Conservation (phyloP, 2,329 filamentous ascomycete genomes). For the Apiospora koreana region DNA sequence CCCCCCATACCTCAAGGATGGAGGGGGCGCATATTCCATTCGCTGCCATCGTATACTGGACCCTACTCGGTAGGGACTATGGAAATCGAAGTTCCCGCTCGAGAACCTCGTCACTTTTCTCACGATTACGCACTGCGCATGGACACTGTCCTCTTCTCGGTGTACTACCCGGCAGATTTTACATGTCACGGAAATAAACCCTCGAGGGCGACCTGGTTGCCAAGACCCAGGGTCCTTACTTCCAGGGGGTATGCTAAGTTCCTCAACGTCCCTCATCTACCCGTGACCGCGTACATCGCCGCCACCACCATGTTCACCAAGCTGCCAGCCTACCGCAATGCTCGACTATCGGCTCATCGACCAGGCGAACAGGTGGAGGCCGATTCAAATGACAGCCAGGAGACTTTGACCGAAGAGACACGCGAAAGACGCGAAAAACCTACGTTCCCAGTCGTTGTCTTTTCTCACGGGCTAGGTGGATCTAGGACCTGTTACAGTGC, state of each 20-base stretch:
- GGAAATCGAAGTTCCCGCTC: constrained; percentile 64
- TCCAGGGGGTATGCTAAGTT: constrained; percentile 66
- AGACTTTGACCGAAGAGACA: constrained; percentile 18
- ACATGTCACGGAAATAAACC: constrained; percentile 43
- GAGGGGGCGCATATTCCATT: constrained; percentile 41
- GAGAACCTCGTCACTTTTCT: constrained; percentile 40
- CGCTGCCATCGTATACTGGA: constrained; percentile 63
- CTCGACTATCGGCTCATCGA: constrained; percentile 56
- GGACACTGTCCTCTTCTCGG: constrained; percentile 61
- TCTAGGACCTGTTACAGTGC: constrained; percentile 63
- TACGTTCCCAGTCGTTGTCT: constrained; percentile 62
- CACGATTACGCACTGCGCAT: constrained; percentile 41
- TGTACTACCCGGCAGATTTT: constrained; percentile 65
- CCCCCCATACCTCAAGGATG: constrained; percentile 22
- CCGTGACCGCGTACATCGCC: constrained; percentile 54
- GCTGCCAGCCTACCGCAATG: constrained; percentile 64
- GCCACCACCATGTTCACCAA: constrained; percentile 65
- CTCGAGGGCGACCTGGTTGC: constrained; percentile 62
- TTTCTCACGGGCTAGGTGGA: constrained; percentile 67
- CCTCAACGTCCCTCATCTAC: constrained; percentile 49
- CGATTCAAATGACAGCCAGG: constrained; percentile 18
- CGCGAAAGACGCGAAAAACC: constrained; percentile 36
- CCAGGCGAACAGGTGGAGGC: constrained; percentile 36
- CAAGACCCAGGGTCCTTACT: constrained; percentile 55
- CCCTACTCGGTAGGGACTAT: constrained; percentile 69